Conservation (phyloP, 2,329 filamentous ascomycete species). For the Cryoendolithus antarcticus region DNA sequence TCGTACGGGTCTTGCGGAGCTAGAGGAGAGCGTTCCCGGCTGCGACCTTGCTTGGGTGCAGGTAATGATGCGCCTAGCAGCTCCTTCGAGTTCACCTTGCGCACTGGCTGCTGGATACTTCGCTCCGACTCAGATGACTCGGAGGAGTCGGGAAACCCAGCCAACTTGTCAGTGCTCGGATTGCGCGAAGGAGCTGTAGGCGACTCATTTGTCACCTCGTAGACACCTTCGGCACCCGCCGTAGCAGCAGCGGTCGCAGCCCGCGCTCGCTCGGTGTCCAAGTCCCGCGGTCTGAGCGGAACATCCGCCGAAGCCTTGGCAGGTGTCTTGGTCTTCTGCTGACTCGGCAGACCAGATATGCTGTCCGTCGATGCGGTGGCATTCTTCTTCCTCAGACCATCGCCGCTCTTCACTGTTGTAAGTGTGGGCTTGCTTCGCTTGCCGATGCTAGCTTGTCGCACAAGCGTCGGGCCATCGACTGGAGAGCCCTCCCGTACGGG, state of each 20-base stretch:
- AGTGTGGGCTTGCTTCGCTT: slow-evolving; percentile 35
- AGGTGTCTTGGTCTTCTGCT: slow-evolving; percentile 7
- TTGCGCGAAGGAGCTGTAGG: no score
- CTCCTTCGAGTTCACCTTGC: slow-evolving; percentile 12
- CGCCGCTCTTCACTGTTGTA: slow-evolving; percentile 33
- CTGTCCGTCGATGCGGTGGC: slow-evolving; percentile 6
- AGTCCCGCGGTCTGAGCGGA: no score
- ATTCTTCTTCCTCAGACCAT: slow-evolving; percentile 9
- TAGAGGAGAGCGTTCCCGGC: slow-evolving; percentile 14
- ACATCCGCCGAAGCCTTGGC: neutral
- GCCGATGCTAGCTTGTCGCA: slow-evolving; percentile 36
- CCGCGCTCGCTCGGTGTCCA: no score
- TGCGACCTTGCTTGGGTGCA: slow-evolving; percentile 7
- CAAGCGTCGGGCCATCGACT: slow-evolving; percentile 2
- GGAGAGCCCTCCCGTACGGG: slow-evolving; percentile 5
- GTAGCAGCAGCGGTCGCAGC: no score
- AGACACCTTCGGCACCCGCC: no score
- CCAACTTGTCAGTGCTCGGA: slow-evolving; percentile 3
- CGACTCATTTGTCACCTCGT: no score
- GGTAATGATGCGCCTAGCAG: slow-evolving; percentile 8
- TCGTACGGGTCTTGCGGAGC: slow-evolving; percentile 5
- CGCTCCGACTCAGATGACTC: slow-evolving; percentile 21
- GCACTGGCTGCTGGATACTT: slow-evolving; percentile 2
- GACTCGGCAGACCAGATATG: slow-evolving; percentile 9
- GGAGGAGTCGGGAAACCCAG: slow-evolving; percentile 22